Evolutionary conservation across 768 basidiomycete genomes (phyloP).

Genomic region (Mycena rosella): DNA sequence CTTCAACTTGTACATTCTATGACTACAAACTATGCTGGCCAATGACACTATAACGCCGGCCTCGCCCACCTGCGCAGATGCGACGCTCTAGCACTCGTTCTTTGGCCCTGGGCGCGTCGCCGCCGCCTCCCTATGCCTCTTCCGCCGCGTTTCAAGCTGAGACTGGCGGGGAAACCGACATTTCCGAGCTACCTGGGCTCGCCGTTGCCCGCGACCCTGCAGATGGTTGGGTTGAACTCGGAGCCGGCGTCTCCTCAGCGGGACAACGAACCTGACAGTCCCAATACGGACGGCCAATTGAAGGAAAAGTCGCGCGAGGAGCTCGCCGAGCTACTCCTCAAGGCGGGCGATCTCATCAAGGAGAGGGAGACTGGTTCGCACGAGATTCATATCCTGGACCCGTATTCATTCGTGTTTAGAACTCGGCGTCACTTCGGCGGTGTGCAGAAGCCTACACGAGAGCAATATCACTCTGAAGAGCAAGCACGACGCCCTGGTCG

Average conservation of each 20-base stretch:
- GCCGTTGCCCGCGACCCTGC: conserved; percentile 43
- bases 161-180: conserved; percentile 19
- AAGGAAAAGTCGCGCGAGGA: conserved; percentile 80
- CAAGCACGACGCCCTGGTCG: conserved; percentile 78
- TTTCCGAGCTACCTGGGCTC: conserved; percentile 40
- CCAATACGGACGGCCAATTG: conserved; percentile 67
- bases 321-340: conserved; percentile 74
- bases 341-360: conserved; percentile 82
- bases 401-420: conserved; percentile 50
- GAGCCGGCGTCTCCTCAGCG: conserved; percentile 39
- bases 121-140: conserved; percentile 63
- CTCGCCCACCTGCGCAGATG: conserved; percentile 77
- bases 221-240: conserved; percentile 44
- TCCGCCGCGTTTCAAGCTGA: conserved; percentile 49
- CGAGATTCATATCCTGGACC: background rate
- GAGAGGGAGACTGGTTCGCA: conserved; percentile 80
- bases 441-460: conserved; percentile 78
- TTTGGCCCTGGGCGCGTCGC: conserved; percentile 48
- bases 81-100: conserved; percentile 59
- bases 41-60: conserved; percentile 66
- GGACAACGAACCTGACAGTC: conserved; percentile 26
- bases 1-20: conserved; percentile 10
- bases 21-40: conserved; percentile 47
- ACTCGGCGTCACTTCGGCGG: conserved; percentile 74
- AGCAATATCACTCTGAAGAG: conserved; percentile 76